phyloP scores from a whole-genome alignment of 331 rosid species.

The Rhamnella rubrinervis region DNA sequence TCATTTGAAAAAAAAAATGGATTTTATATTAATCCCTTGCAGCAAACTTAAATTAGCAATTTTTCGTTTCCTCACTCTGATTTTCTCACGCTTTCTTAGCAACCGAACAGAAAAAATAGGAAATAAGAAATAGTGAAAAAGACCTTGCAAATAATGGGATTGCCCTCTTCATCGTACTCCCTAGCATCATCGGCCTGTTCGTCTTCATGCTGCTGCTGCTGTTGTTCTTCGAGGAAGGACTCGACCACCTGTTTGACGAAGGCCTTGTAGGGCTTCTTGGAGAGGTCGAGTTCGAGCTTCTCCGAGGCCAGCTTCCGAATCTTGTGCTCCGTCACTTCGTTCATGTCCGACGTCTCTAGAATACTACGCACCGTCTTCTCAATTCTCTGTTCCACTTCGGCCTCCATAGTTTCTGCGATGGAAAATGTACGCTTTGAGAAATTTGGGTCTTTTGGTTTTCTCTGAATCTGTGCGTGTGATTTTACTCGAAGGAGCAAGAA shows the following conservation, averaged over 20 bases:
- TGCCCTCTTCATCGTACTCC: constrained; percentile 71
- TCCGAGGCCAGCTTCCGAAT: constrained; percentile 71
- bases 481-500: not conserved
- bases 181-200: constrained; percentile 14
- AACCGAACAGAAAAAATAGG: constrained; percentile 7
- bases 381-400: constrained; percentile 50
- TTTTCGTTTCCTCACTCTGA: no score
- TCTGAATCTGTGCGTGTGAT: not conserved
- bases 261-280: constrained; percentile 55
- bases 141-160: constrained; percentile 82
- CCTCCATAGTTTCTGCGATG: constrained; percentile 45
- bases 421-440: not conserved
- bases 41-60: not conserved
- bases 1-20: no score
- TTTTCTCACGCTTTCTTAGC: constrained; percentile 1
- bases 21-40: not conserved
- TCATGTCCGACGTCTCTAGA: constrained; percentile 70
- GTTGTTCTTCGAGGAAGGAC: constrained; percentile 58
- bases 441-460: not conserved
- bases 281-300: constrained; percentile 62
- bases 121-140: not conserved
- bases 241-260: constrained; percentile 61
- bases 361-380: constrained; percentile 60
- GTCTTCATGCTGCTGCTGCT: constrained; percentile 7
- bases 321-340: constrained; percentile 72